Evolutionary conservation across 345 rosid genomes (phyloP).

Genomic region (Cardamine occulta): DNA sequence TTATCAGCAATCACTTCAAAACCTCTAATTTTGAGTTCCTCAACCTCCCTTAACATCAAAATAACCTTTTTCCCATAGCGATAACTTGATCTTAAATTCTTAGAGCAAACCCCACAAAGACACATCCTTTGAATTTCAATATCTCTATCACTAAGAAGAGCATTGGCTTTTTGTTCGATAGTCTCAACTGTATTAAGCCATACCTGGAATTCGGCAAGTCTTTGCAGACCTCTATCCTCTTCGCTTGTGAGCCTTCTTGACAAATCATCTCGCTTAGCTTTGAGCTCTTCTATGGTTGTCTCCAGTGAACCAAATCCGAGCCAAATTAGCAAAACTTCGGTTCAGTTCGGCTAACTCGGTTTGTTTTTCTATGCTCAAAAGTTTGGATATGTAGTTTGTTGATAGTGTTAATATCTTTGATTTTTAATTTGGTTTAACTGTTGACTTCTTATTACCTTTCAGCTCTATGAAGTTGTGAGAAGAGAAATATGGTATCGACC

Average conservation of each 20-base stretch:
- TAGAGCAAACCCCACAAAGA: not conserved
- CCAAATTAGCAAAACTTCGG: not conserved
- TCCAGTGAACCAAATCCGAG: no score
- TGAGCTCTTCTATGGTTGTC: not conserved
- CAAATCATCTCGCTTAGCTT: conserved; percentile 25
- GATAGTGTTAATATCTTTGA: not conserved
- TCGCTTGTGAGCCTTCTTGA: conserved; percentile 10
- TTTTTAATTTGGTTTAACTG: not conserved
- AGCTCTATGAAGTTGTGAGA: conserved; percentile 82
- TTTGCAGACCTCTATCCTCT: conserved; percentile 19
- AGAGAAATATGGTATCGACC: conserved; percentile 92
- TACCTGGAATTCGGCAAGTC: not conserved
- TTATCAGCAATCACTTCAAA: no score
- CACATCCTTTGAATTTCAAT: not conserved
- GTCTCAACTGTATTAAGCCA: conserved; percentile 30
- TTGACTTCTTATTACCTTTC: conserved; percentile 26
- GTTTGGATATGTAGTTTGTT: not conserved
- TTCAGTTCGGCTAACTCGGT: not conserved
- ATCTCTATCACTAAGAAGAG: not conserved
- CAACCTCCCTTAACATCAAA: no score
- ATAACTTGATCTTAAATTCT: no score
- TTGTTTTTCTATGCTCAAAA: not conserved
- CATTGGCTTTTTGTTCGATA: not conserved
- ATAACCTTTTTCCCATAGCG: no score
- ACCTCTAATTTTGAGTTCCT: no score